Evolutionary conservation across 2,329 filamentous ascomycete genomes (phyloP).

Genomic region (Gremmenia infestans): DNA sequence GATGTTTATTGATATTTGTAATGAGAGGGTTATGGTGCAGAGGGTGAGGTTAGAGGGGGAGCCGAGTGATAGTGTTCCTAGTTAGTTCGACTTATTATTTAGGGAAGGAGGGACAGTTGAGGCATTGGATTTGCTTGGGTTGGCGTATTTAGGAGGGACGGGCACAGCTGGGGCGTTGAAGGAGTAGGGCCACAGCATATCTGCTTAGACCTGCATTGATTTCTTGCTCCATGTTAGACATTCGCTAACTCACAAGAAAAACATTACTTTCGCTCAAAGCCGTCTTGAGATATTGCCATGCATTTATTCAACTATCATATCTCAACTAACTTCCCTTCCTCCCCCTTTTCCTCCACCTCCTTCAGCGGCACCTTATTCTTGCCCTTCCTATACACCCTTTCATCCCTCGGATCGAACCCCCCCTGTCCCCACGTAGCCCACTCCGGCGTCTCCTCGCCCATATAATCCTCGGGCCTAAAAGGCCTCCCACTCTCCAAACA

Average conservation of each 20-base stretch:
- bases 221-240: too few relatives aligned
- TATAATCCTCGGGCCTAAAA: conserved; percentile 89
- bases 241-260: too few relatives aligned
- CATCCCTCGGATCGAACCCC: conserved; percentile 87
- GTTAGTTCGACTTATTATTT: conserved; percentile 3
- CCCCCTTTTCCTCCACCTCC: conserved; percentile 19
- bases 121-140: not conserved
- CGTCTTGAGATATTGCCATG: not conserved
- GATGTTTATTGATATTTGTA: conserved; percentile 67
- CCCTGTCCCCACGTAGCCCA: conserved; percentile 95
- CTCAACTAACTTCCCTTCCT: conserved; percentile 12
- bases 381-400: conserved; percentile 82
- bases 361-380: conserved; percentile 37
- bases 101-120: not conserved
- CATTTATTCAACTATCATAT: not conserved
- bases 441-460: conserved; percentile 76
- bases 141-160: not conserved
- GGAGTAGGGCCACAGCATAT: too few relatives aligned
- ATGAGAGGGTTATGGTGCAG: conserved; percentile 60
- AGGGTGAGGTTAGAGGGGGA: conserved; percentile 45
- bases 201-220: too few relatives aligned
- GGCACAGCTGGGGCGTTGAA: too few relatives aligned
- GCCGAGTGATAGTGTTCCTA: conserved; percentile 15
- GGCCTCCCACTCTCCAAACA: conserved; percentile 63
- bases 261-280: too few relatives aligned